Conservation (phyloP, 1,284 basidiomycete species). For the Anthracocystis panici-leucophaei region DNA sequence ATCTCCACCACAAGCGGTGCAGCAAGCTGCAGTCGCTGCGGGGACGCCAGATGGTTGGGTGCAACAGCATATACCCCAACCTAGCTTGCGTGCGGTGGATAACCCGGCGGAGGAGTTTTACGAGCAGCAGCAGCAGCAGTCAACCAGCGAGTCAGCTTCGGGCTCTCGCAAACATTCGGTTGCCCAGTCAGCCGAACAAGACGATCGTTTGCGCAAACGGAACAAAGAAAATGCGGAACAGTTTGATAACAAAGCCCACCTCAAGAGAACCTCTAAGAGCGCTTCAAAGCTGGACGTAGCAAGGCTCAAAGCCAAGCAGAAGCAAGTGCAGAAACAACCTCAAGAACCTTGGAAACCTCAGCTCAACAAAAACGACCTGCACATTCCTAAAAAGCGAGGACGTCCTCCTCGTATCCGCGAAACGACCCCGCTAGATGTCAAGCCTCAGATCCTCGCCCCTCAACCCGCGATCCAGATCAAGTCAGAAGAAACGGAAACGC, state of each 20-base stretch:
- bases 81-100: too few species aligned
- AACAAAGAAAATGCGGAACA: not conserved
- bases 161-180: not conserved
- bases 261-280: not conserved
- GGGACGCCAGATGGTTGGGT: constrained; percentile 10
- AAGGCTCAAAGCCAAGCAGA: not conserved
- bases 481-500: constrained; percentile 2
- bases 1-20: constrained; percentile 21
- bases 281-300: not conserved
- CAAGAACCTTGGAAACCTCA: constrained; percentile 9
- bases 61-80: constrained; percentile 15
- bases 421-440: constrained; percentile 1
- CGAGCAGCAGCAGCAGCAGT: not conserved
- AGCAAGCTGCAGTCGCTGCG: constrained; percentile 1
- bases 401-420: constrained; percentile 16
- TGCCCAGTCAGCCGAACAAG: not conserved
- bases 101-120: not conserved
- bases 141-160: not conserved
- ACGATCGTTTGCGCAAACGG: not conserved
- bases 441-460: not conserved
- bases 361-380: constrained; percentile 11
- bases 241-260: constrained; percentile 1
- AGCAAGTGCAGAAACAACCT: constrained; percentile 5
- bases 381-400: constrained; percentile 12
- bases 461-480: constrained; percentile 6